Evolutionary conservation across 176 grass and related monocot species (phyloP).

Genomic region (Hordeum marinum): DNA sequence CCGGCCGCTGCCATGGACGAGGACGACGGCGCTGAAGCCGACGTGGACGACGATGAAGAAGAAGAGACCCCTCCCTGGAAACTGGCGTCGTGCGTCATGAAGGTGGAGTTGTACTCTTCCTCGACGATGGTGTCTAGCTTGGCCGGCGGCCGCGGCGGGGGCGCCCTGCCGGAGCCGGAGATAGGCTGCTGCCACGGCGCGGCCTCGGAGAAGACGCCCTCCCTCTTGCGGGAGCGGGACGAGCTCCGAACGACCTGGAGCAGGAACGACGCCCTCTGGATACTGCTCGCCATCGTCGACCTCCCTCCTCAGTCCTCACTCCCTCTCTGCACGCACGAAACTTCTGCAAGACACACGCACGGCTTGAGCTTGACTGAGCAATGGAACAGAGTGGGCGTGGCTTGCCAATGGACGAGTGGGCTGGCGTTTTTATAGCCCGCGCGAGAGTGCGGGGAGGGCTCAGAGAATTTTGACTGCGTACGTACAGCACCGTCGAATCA

Average conservation of each 20-base stretch:
- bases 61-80: neutral
- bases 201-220: slow-evolving; percentile 29
- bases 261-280: slow-evolving; percentile 32
- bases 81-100: neutral
- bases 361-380: neutral
- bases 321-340: neutral
- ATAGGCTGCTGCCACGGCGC: slow-evolving; percentile 40
- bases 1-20: neutral
- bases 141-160: neutral
- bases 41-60: neutral
- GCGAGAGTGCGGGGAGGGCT: neutral
- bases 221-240: slow-evolving; percentile 33
- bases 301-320: too few species aligned
- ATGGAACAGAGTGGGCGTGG: neutral
- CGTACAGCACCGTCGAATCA: neutral
- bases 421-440: slow-evolving; percentile 18
- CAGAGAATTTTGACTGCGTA: neutral
- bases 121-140: slow-evolving; percentile 52
- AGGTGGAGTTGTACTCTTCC: slow-evolving; percentile 24
- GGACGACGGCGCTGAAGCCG: neutral
- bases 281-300: slow-evolving; percentile 16
- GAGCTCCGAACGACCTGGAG: slow-evolving; percentile 31
- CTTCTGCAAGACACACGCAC: neutral
- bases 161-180: neutral
- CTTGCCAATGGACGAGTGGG: neutral